These are phyloP conservation scores for Sinapis alba DNA, from an alignment of 441 rosid species.

Conservation along the genomic window DNA sequence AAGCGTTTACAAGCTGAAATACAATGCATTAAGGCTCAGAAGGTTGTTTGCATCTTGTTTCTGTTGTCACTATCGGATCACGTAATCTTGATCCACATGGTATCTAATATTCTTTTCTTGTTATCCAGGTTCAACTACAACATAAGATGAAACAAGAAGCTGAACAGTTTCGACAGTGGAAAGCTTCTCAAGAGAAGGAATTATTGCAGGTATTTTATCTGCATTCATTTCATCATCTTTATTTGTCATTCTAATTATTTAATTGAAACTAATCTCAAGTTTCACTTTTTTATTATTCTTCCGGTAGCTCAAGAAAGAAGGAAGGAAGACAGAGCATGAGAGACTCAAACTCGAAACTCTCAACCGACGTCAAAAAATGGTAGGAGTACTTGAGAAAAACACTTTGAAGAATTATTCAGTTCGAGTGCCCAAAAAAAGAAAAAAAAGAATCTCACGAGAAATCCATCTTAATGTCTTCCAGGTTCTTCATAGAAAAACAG, in stretches of 20 bases:
- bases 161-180: conserved; percentile 80
- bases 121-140: conserved; percentile 67
- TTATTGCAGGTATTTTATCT: conserved; percentile 53
- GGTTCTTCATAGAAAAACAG: conserved; percentile 88
- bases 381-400: conserved; percentile 20
- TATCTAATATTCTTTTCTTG: background rate
- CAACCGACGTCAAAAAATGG: conserved; percentile 72
- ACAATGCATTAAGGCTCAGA: conserved; percentile 68
- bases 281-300: background rate
- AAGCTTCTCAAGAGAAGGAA: conserved; percentile 72
- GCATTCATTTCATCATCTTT: background rate
- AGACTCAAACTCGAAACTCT: conserved; percentile 66
- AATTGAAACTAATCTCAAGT: conserved; percentile 8
- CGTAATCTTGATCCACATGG: background rate
- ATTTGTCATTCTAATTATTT: background rate
- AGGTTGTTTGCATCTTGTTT: conserved; percentile 53
- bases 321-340: conserved; percentile 13
- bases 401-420: background rate
- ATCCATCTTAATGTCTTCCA: conserved; percentile 38
- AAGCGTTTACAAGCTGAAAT: conserved; percentile 69
- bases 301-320: background rate
- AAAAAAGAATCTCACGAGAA: background rate
- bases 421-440: background rate
- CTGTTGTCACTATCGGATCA: conserved; percentile 11
- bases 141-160: conserved; percentile 75